phyloP scores from a whole-genome alignment of 2,329 filamentous ascomycete genomes.

The Tolypocladium sp. region DNA sequence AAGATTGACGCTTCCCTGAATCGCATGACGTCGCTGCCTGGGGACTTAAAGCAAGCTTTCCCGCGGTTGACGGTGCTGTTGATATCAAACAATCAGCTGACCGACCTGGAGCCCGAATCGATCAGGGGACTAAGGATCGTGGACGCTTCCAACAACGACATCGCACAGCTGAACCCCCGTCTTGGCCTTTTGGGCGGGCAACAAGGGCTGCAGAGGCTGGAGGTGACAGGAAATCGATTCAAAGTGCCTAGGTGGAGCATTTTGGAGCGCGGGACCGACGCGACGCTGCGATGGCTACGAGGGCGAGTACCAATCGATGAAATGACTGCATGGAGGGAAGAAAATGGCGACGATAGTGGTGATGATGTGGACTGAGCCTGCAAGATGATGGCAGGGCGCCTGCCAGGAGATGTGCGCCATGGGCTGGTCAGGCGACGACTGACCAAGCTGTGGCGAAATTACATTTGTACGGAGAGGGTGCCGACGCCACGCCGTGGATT shows the following conservation, averaged over 20 bases:
- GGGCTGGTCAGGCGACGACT: background rate
- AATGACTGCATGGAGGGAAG: slow-evolving; percentile 46
- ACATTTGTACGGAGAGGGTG: background rate
- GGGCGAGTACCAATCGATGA: slow-evolving; percentile 61
- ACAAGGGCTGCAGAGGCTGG: slow-evolving; percentile 53
- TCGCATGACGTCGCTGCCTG: slow-evolving; percentile 62
- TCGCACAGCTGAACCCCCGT: slow-evolving; percentile 69
- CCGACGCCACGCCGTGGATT: background rate
- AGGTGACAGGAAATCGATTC: slow-evolving; percentile 80
- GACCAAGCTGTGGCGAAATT: background rate
- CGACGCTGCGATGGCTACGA: slow-evolving; percentile 70
- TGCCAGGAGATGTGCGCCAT: background rate
- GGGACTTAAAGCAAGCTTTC: slow-evolving; percentile 53
- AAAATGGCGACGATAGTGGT: slow-evolving; percentile 27
- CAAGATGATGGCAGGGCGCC: too few species aligned
- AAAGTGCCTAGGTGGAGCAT: slow-evolving; percentile 78
- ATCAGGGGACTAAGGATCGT: slow-evolving; percentile 67
- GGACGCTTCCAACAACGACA: slow-evolving; percentile 78
- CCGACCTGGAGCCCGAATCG: slow-evolving; percentile 61
- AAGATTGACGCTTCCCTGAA: slow-evolving; percentile 79
- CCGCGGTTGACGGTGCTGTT: slow-evolving; percentile 63
- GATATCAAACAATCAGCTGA: slow-evolving; percentile 70
- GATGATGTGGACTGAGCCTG: slow-evolving; percentile 9
- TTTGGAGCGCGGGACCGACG: slow-evolving; percentile 79
- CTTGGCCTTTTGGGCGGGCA: slow-evolving; percentile 66